Base-by-base conservation (phyloP, 169 alveolate genomes). In the Miamiensis avidus region DNA sequence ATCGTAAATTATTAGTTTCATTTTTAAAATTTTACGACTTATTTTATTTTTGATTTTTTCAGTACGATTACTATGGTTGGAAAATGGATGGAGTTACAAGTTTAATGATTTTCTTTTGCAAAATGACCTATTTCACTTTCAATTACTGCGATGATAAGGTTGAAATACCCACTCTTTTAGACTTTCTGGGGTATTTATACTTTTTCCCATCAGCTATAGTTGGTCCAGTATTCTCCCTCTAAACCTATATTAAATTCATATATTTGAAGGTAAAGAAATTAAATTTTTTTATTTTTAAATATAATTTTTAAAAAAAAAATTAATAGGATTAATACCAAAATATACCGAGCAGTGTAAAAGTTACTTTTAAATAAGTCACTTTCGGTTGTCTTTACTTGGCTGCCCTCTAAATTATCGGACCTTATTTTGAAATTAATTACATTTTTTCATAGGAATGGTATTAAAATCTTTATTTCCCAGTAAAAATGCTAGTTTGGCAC, bases 171-270 rank as follows among this genome's bases (percentile, higher is more conserved):
- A 32, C 73, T 49, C 30, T 82, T 26, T 34, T 82, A 34, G 87
- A 82, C 32, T 82, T 32, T 34, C 49, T 82, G 29, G 81, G 87
- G 29, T 82, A 82, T 75, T 34, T 82, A 28, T 82, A 74, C 29
- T 82, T 82, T 75, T 82, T 74, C 29, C 87, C 87, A 15, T 74
- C 87, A 74, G 75, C 82, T 75, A 74, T 73, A 29, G 33, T 82
- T 28, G 87, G 87, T 1, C 87, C 87, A 27, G 74, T 72, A 74
- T 82, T 82, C 49, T 64, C 73, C 29, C 34, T 82, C 76, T 4
- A 29, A 28, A 64, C 73, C 49, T 79, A 79, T 30, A 34, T 28
- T 11, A 33, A 79, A 15, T 79, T 79, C 34, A 79, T 79, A 11
- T 49, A 49, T 49, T 49, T 49, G 20, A 49, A 49, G 20, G 69